These are phyloP conservation scores for Funneliformis mosseae DNA, from an alignment of 192 early-diverging fungal genomes.

Conservation along the genomic window DNA sequence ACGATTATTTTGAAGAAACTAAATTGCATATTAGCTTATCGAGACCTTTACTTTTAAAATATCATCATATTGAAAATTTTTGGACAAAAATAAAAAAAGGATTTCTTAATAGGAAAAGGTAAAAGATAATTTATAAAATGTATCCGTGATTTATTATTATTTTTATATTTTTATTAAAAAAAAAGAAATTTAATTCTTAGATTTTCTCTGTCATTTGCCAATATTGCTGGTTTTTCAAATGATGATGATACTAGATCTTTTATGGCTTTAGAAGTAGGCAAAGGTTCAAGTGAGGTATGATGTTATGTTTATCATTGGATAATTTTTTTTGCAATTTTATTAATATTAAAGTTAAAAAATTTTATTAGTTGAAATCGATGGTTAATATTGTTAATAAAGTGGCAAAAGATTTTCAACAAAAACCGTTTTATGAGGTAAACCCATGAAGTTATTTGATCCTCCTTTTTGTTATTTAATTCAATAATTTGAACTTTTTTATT, in stretches of 20 bases:
- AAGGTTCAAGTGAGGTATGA: slow-evolving; percentile 46
- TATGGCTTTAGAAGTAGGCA: slow-evolving; percentile 49
- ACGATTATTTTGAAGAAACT: slow-evolving; percentile 9
- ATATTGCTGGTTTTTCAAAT: slow-evolving; percentile 44
- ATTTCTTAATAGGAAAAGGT: slow-evolving; percentile 31
- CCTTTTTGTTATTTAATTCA: neutral
- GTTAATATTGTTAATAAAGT: slow-evolving; percentile 15
- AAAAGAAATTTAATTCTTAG: too few species aligned
- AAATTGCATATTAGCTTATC: slow-evolving; percentile 51
- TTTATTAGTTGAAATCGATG: slow-evolving; percentile 18
- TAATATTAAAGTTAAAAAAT: neutral
- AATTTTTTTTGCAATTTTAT: neutral
- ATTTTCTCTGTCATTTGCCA: slow-evolving; percentile 41
- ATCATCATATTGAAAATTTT: slow-evolving; percentile 49
- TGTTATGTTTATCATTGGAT: too few species aligned
- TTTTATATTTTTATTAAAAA: slow-evolving; percentile 11
- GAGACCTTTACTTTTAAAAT: slow-evolving; percentile 49
- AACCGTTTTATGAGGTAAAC: slow-evolving; percentile 19
- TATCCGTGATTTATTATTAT: too few species aligned
- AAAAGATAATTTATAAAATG: neutral
- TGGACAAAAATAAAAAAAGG: slow-evolving; percentile 34
- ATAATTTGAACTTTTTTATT: neutral
- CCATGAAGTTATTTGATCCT: neutral
- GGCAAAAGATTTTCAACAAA: slow-evolving; percentile 15
- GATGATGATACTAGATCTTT: slow-evolving; percentile 51